Evolutionary conservation across 768 basidiomycete genomes (phyloP).

Genomic region (Amanita pseudoporphyria): DNA sequence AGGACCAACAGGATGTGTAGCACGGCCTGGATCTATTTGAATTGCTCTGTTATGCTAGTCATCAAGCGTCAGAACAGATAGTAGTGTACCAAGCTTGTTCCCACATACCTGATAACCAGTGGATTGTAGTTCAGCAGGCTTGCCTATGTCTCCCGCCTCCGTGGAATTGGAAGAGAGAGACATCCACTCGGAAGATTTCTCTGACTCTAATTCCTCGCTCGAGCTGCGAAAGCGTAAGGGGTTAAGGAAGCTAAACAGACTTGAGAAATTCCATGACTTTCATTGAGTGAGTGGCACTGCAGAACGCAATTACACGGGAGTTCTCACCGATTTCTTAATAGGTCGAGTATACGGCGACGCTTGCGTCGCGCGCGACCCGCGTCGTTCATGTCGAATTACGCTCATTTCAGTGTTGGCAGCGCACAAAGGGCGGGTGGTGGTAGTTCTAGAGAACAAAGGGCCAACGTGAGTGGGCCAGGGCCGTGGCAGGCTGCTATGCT

Average conservation of each 20-base stretch:
- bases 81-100: not conserved
- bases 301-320: slow-evolving; percentile 4
- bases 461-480: slow-evolving; percentile 14
- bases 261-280: slow-evolving; percentile 43
- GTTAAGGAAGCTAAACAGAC: slow-evolving; percentile 41
- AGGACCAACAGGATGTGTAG: not conserved
- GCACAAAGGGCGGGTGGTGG: slow-evolving; percentile 9
- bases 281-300: slow-evolving; percentile 11
- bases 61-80: not conserved
- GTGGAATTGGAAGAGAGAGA: not conserved
- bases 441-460: slow-evolving; percentile 9
- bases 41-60: not conserved
- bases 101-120: not conserved
- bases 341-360: slow-evolving; percentile 52
- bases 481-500: slow-evolving; percentile 10
- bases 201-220: slow-evolving; percentile 12
- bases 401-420: slow-evolving; percentile 35
- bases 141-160: not conserved
- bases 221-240: slow-evolving; percentile 29
- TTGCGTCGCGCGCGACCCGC: slow-evolving; percentile 29
- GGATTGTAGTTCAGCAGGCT: not conserved
- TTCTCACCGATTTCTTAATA: slow-evolving; percentile 39
- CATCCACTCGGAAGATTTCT: not conserved
- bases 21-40: not conserved
- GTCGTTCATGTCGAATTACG: slow-evolving; percentile 34